Percentiles rank a stretch among this genome's conserved stretches.
These are phyloP conservation scores for Penicillium glabrum DNA, from an alignment of 2,329 filamentous ascomycete species.

Conservation along the genomic window DNA sequence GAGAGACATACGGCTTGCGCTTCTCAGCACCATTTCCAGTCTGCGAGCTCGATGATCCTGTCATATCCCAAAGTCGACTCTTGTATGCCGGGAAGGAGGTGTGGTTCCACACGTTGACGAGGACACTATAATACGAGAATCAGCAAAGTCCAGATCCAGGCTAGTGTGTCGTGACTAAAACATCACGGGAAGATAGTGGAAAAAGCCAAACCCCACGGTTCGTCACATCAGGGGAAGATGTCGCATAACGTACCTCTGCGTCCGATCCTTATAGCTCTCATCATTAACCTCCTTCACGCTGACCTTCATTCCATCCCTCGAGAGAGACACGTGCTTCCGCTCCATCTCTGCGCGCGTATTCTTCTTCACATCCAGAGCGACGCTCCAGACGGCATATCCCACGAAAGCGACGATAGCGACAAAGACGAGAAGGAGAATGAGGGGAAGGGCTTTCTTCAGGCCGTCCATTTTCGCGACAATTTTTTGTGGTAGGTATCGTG, in stretches of 20 bases:
- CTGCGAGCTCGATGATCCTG: constrained; percentile 12
- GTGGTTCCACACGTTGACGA: constrained; percentile 52
- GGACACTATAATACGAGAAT: constrained; percentile 33
- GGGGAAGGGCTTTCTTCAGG: constrained; percentile 48
- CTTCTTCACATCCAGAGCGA: constrained; percentile 58
- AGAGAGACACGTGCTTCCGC: constrained; percentile 61
- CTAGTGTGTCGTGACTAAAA: neutral
- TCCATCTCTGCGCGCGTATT: constrained; percentile 62
- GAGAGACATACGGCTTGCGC: constrained; percentile 26
- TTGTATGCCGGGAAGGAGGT: constrained; percentile 49
- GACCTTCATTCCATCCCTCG: constrained; percentile 61
- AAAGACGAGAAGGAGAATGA: constrained; percentile 57
- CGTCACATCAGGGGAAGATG: neutral
- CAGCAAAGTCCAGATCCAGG: neutral
- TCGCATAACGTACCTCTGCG: constrained; percentile 49
- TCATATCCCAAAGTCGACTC: constrained; percentile 44
- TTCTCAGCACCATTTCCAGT: constrained; percentile 22
- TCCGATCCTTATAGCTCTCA: constrained; percentile 61
- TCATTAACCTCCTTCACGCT: constrained; percentile 58
- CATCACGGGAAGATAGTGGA: neutral
- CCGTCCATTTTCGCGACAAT: constrained; percentile 12
- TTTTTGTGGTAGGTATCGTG: neutral
- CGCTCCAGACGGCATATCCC: constrained; percentile 58
- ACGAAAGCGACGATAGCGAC: constrained; percentile 53
- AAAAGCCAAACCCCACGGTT: neutral